phyloP scores from a whole-genome alignment of 2,329 filamentous ascomycete genomes.

The Colletotrichum australisinense region DNA sequence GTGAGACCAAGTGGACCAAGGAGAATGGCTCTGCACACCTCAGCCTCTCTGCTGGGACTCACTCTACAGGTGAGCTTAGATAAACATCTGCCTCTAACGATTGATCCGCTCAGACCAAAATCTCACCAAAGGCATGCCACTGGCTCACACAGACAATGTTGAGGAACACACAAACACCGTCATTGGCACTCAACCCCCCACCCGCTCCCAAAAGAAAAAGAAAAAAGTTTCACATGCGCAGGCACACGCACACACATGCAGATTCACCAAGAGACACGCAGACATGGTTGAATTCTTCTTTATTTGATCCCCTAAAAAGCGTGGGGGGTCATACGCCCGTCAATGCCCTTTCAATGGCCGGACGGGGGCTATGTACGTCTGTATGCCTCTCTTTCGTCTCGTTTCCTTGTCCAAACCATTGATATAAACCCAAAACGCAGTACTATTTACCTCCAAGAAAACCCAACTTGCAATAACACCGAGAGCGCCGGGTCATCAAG shows the following conservation, averaged over 20 bases:
- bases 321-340: neutral
- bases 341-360: neutral
- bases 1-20: neutral
- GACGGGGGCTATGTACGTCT: constrained; percentile 25
- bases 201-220: neutral
- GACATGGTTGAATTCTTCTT: neutral
- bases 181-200: neutral
- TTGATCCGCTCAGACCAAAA: neutral
- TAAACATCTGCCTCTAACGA: too few relatives aligned
- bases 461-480: constrained; percentile 23
- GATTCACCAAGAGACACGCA: neutral
- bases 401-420: constrained; percentile 6
- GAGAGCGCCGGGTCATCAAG: constrained; percentile 13
- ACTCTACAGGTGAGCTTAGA: too few relatives aligned
- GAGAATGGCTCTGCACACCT: neutral
- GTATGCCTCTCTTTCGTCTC: neutral
- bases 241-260: neutral
- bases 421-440: constrained; percentile 26
- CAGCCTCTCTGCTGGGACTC: too few relatives aligned
- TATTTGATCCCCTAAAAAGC: constrained; percentile 7
- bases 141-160: constrained; percentile 19
- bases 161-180: constrained; percentile 7
- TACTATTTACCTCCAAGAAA: constrained; percentile 10
- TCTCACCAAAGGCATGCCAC: constrained; percentile 6
- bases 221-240: neutral